Evolutionary conservation across 768 basidiomycete genomes (phyloP).

Genomic region (Vararia minispora): DNA sequence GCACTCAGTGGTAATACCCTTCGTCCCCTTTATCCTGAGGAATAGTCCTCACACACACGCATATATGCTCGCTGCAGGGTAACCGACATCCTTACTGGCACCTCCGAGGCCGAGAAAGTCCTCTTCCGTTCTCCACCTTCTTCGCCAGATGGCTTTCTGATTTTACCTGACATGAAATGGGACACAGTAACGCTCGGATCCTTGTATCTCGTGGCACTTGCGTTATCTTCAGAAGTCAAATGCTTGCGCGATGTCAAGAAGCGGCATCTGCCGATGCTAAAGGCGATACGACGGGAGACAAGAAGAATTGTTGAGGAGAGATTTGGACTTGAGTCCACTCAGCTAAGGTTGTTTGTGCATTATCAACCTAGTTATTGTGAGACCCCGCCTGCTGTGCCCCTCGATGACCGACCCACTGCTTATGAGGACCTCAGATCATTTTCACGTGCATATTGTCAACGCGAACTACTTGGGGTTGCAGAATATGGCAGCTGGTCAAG

Average conservation of each 20-base stretch:
- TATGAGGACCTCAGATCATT: slow-evolving; percentile 54
- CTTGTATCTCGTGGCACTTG: slow-evolving; percentile 80
- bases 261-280: slow-evolving; percentile 56
- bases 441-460: slow-evolving; percentile 90
- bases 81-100: slow-evolving; percentile 67
- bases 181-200: slow-evolving; percentile 64
- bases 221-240: slow-evolving; percentile 45
- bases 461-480: slow-evolving; percentile 45
- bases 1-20: slow-evolving; percentile 67
- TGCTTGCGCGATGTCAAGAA: slow-evolving; percentile 68
- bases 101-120: slow-evolving; percentile 64
- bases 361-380: slow-evolving; percentile 95
- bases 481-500: slow-evolving; percentile 82
- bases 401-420: slow-evolving; percentile 2
- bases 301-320: slow-evolving; percentile 38
- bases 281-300: slow-evolving; percentile 49
- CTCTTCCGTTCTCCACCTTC: slow-evolving; percentile 42
- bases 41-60: background rate
- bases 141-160: slow-evolving; percentile 48
- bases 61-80: slow-evolving; percentile 45
- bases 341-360: slow-evolving; percentile 76
- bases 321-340: slow-evolving; percentile 55
- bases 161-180: slow-evolving; percentile 98
- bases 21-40: background rate
- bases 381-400: slow-evolving; percentile 18